phyloP scores from a whole-genome alignment of 495 filamentous ascomycete species.

The Penicillium fimorum region DNA sequence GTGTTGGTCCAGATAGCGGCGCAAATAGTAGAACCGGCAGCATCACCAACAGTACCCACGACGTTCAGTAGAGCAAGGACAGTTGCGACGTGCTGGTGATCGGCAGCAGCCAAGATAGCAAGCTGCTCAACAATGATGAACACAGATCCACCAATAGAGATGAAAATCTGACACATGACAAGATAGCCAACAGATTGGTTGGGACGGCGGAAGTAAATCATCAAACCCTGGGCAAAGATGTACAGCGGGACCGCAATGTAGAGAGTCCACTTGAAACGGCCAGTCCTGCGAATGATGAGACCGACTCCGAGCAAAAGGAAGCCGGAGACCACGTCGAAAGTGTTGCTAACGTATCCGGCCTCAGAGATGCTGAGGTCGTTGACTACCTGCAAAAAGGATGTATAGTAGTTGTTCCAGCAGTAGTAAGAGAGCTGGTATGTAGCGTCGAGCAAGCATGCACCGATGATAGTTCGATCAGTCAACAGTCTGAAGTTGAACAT shows the following conservation, averaged over 20 bases:
- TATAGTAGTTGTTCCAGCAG: slow-evolving; percentile 59
- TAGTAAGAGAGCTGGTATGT: slow-evolving; percentile 55
- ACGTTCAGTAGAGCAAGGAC: slow-evolving; percentile 62
- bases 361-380: slow-evolving; percentile 54
- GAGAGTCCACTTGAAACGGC: slow-evolving; percentile 52
- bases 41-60: slow-evolving; percentile 60
- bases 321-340: slow-evolving; percentile 50
- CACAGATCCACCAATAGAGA: slow-evolving; percentile 58
- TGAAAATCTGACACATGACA: slow-evolving; percentile 71
- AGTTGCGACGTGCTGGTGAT: slow-evolving; percentile 63
- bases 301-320: slow-evolving; percentile 47
- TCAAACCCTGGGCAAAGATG: slow-evolving; percentile 54
- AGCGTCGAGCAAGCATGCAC: slow-evolving; percentile 54
- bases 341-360: slow-evolving; percentile 51
- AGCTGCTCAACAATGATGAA: slow-evolving; percentile 63
- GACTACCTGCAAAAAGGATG: slow-evolving; percentile 73
- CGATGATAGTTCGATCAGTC: slow-evolving; percentile 59
- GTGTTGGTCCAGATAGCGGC: slow-evolving; percentile 62
- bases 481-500: slow-evolving; percentile 57
- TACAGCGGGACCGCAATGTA: slow-evolving; percentile 58
- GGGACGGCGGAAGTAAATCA: slow-evolving; percentile 63
- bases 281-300: slow-evolving; percentile 49
- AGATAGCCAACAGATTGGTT: slow-evolving; percentile 58
- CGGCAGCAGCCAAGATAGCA: slow-evolving; percentile 60
- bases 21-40: slow-evolving; percentile 59